Evolutionary conservation across 345 rosid species (phyloP).

Genomic region (Lepidium africanum): DNA sequence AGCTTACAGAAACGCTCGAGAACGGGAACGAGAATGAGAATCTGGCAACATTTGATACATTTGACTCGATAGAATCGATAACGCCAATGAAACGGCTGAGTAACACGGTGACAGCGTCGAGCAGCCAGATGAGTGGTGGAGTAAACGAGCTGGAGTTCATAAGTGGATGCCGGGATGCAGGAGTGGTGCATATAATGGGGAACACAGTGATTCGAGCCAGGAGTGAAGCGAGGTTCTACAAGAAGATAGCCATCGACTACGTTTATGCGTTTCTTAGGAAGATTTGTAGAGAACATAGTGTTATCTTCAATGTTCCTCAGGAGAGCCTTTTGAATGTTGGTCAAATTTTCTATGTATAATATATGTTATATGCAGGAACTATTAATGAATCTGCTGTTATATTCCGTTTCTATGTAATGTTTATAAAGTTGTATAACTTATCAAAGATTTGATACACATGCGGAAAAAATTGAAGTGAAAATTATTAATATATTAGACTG

Average conservation of each 20-base stretch:
- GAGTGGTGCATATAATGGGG: constrained; percentile 75
- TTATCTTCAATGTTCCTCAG: constrained; percentile 63
- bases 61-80: constrained; percentile 24
- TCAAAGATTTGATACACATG: neutral
- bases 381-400: neutral
- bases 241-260: constrained; percentile 59
- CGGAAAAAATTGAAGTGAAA: neutral
- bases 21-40: constrained; percentile 7
- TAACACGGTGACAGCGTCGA: constrained; percentile 31
- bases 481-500: neutral
- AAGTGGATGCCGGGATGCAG: constrained; percentile 48
- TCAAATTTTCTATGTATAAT: constrained; percentile 58
- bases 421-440: constrained; percentile 1
- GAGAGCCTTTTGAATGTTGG: constrained; percentile 73
- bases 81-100: constrained; percentile 15
- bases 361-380: neutral
- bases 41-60: constrained; percentile 19
- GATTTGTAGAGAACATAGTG: constrained; percentile 70
- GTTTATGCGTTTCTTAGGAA: constrained; percentile 74
- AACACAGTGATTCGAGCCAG: constrained; percentile 60
- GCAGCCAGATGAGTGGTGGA: constrained; percentile 44
- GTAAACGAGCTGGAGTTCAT: constrained; percentile 58
- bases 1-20: constrained; percentile 24
- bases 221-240: constrained; percentile 50
- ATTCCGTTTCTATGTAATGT: neutral